Conservation (phyloP, 1,284 basidiomycete species). For the Thecaphora thlaspeos region DNA sequence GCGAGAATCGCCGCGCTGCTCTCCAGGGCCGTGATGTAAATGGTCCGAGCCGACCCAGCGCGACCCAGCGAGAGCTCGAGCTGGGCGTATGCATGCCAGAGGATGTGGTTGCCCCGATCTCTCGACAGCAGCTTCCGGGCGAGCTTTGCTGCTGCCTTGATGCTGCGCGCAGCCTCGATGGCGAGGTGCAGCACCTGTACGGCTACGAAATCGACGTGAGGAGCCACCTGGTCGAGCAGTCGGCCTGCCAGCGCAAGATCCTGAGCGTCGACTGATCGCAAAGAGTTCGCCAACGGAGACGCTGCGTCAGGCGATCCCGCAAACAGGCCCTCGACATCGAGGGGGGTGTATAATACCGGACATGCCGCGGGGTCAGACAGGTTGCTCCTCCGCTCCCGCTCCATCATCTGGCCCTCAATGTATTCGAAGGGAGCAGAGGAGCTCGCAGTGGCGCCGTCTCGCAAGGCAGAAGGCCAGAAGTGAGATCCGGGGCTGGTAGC, state of each 20-base stretch:
- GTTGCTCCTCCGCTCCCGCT: neutral
- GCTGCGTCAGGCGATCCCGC: no score
- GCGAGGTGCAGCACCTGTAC: neutral
- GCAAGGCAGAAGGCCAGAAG: neutral
- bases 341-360: neutral
- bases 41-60: neutral
- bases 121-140: slow-evolving; percentile 1
- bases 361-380: neutral
- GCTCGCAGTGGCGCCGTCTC: no score
- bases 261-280: neutral
- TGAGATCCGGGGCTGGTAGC: no score
- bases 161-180: neutral
- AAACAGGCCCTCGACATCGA: neutral
- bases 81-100: slow-evolving; percentile 6
- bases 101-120: neutral
- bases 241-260: neutral
- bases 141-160: neutral
- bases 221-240: neutral
- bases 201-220: neutral
- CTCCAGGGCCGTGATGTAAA: neutral
- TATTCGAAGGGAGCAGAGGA: neutral
- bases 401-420: slow-evolving; percentile 1
- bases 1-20: neutral
- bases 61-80: neutral
- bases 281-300: neutral